These are phyloP conservation scores for Yamadazyma blattariae DNA, from an alignment of 1,139 yeast species.

Conservation along the genomic window DNA sequence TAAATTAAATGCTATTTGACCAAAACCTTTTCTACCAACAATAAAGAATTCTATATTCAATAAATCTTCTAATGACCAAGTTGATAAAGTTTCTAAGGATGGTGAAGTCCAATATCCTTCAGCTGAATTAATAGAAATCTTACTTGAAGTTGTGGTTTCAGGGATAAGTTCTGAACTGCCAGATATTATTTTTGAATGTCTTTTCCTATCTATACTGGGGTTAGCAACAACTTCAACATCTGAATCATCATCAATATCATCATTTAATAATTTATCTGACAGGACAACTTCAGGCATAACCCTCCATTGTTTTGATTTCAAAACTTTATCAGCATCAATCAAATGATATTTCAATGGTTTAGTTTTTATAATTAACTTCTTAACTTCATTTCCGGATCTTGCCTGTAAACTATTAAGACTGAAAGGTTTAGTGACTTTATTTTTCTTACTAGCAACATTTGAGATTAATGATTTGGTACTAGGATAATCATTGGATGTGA, in stretches of 20 bases:
- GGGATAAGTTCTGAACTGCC: constrained; percentile 1
- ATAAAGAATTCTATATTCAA: constrained; percentile 62
- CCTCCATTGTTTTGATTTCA: constrained; percentile 32
- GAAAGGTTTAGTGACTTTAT: constrained; percentile 13
- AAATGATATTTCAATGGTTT: constrained; percentile 43
- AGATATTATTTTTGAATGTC: constrained; percentile 8
- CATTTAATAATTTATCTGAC: constrained; percentile 12
- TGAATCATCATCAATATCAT: constrained; percentile 17
- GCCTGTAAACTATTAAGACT: constrained; percentile 11
- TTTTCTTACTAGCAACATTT: constrained; percentile 2
- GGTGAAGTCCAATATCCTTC: constrained; percentile 83
- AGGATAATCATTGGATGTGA: constrained; percentile 13
- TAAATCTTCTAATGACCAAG: constrained; percentile 49
- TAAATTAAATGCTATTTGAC: constrained; percentile 66
- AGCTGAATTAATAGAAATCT: constrained; percentile 1
- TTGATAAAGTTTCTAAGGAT: constrained; percentile 50
- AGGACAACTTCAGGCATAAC: constrained; percentile 19
- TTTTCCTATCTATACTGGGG: neutral
- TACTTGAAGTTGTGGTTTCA: neutral
- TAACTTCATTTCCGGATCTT: constrained; percentile 20
- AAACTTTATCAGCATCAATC: constrained; percentile 43
- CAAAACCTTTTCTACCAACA: constrained; percentile 72
- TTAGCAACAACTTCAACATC: constrained; percentile 9
- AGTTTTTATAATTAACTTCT: constrained; percentile 37
- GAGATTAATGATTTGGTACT: constrained; percentile 7